phyloP scores from a whole-genome alignment of 2,329 filamentous ascomycete species.

The Trichoderma arundinaceum region DNA sequence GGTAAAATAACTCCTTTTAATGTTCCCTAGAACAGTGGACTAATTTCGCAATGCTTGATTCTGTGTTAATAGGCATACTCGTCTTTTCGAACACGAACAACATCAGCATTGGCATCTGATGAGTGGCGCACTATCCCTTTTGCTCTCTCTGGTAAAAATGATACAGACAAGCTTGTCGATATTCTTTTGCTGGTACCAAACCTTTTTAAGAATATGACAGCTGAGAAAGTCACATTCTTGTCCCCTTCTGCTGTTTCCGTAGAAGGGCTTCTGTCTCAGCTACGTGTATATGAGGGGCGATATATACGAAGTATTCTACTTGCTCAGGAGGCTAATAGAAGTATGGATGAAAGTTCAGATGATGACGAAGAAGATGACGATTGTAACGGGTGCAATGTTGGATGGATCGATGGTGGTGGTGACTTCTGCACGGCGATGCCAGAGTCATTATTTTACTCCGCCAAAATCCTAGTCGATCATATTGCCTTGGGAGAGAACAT shows the following conservation, averaged over 20 bases:
- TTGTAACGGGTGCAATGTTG: background rate
- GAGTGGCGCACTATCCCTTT: conserved; percentile 21
- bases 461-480: conserved; percentile 11
- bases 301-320: conserved; percentile 1
- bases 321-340: background rate
- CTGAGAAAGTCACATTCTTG: background rate
- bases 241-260: background rate
- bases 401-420: conserved; percentile 11
- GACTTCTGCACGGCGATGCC: conserved; percentile 18
- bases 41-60: background rate
- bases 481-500: background rate
- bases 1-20: background rate
- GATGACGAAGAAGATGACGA: background rate
- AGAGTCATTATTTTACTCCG: conserved; percentile 9
- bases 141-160: conserved; percentile 3
- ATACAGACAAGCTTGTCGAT: conserved; percentile 14
- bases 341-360: background rate
- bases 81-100: background rate
- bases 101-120: conserved; percentile 1
- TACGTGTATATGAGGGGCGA: background rate
- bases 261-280: background rate
- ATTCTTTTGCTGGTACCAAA: background rate
- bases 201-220: background rate
- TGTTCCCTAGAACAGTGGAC: background rate
- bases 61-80: background rate